Percentiles rank a stretch among this genome's conserved stretches.
Evolutionary conservation across 2,329 filamentous ascomycete genomes (phyloP).

Genomic region (Ophiostoma populinum): DNA sequence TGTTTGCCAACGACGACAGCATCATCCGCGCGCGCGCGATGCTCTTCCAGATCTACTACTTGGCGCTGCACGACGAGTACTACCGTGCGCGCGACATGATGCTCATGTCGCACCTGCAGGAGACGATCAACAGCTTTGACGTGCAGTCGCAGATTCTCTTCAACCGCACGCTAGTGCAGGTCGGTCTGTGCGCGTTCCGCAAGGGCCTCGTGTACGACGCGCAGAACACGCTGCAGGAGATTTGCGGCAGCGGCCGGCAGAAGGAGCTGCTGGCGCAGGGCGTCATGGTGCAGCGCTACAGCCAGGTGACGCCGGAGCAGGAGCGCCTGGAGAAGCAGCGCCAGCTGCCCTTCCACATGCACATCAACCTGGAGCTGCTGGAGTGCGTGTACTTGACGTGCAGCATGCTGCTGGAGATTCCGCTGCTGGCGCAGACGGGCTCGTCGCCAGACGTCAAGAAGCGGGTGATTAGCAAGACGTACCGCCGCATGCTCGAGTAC

Average conservation of each 20-base stretch:
- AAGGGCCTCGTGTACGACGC: constrained; percentile 93
- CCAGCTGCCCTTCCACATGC: constrained; percentile 98
- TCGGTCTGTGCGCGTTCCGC: constrained; percentile 95
- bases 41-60: constrained; percentile 97
- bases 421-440: constrained; percentile 86
- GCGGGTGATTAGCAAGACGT: constrained; percentile 97
- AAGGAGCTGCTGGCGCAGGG: constrained; percentile 97
- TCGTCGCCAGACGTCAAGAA: constrained; percentile 95
- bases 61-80: constrained; percentile 93
- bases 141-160: constrained; percentile 95
- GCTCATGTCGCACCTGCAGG: constrained; percentile 97
- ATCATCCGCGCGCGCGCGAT: constrained; percentile 93
- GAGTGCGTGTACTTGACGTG: constrained; percentile 98
- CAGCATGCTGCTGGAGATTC: constrained; percentile 98
- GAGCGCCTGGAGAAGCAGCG: constrained; percentile 93
- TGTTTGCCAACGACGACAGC: constrained; percentile 86
- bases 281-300: constrained; percentile 95
- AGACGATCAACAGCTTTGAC: constrained; percentile 93
- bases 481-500: constrained; percentile 97
- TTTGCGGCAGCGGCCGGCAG: constrained; percentile 90
- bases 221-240: constrained; percentile 93
- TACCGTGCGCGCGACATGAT: constrained; percentile 98
- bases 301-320: constrained; percentile 90
- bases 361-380: constrained; percentile 96
- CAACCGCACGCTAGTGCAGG: constrained; percentile 94